phyloP scores from a whole-genome alignment of 371 early-diverging fungal species.

The Vittaforma corneae region DNA sequence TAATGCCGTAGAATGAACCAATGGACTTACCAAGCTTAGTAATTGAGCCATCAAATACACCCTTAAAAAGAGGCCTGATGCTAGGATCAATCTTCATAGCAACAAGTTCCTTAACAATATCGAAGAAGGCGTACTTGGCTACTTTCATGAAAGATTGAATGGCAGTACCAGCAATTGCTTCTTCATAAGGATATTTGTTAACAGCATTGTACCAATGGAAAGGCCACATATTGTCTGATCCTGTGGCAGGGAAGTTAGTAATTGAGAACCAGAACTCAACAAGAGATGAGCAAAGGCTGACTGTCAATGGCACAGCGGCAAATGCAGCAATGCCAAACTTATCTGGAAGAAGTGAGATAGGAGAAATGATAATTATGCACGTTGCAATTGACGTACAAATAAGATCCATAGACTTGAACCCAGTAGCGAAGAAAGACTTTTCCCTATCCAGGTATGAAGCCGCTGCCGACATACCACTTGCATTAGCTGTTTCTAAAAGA shows the following conservation, averaged over 20 bases:
- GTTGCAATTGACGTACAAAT: no score
- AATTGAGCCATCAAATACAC: slow-evolving; percentile 57
- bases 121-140: slow-evolving; percentile 56
- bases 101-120: slow-evolving; percentile 56
- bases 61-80: slow-evolving; percentile 50
- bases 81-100: slow-evolving; percentile 51
- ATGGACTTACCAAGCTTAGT: slow-evolving; percentile 57
- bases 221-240: background rate
- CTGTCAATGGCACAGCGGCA: background rate
- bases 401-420: no score
- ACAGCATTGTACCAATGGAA: background rate
- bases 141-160: slow-evolving; percentile 32
- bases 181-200: background rate
- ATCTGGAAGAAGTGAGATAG: no score
- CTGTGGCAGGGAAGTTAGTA: background rate
- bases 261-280: background rate
- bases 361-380: no score
- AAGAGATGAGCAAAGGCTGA: background rate
- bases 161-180: background rate
- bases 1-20: slow-evolving; percentile 44
- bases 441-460: no score
- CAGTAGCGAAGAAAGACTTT: no score
- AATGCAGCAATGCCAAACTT: slow-evolving; percentile 1
- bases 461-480: no score
- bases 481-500: no score